Conservation (phyloP, 805 yeast genomes). For the Teunomyces pallodes region DNA sequence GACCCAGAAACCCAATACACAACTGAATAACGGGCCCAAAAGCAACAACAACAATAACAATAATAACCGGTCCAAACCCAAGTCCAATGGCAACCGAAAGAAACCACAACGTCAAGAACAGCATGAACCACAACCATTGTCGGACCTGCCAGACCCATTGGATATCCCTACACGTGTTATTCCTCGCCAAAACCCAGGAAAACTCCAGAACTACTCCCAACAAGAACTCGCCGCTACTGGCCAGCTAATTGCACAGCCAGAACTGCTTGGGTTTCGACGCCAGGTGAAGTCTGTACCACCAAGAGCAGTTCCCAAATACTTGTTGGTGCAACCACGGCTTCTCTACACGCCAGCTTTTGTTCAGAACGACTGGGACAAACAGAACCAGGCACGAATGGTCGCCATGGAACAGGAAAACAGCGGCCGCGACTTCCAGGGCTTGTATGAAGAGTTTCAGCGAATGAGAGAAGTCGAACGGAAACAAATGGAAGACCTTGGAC, state of each 20-base stretch:
- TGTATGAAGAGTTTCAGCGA: constrained; percentile 72
- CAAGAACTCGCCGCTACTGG: constrained; percentile 28
- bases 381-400: constrained; percentile 65
- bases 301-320: constrained; percentile 35
- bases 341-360: constrained; percentile 30
- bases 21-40: constrained; percentile 5
- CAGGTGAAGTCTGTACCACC: constrained; percentile 7
- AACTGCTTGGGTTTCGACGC: constrained; percentile 26
- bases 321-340: constrained; percentile 34
- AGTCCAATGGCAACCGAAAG: constrained; percentile 5
- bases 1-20: constrained; percentile 3
- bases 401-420: constrained; percentile 44
- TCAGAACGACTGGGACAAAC: constrained; percentile 64
- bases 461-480: constrained; percentile 73
- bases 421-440: constrained; percentile 60
- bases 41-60: constrained; percentile 2
- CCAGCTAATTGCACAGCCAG: constrained; percentile 27
- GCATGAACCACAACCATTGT: background rate
- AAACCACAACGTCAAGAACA: constrained; percentile 3
- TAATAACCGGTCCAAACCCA: constrained; percentile 6
- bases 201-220: constrained; percentile 16
- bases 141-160: constrained; percentile 9
- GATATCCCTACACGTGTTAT: constrained; percentile 18
- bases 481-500: constrained; percentile 74
- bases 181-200: constrained; percentile 14